A percentile compares a stretch with the other conserved stretches of the same genome.
phyloP scores from a whole-genome alignment of 2,329 filamentous ascomycete species.

The Alternaria solani region DNA sequence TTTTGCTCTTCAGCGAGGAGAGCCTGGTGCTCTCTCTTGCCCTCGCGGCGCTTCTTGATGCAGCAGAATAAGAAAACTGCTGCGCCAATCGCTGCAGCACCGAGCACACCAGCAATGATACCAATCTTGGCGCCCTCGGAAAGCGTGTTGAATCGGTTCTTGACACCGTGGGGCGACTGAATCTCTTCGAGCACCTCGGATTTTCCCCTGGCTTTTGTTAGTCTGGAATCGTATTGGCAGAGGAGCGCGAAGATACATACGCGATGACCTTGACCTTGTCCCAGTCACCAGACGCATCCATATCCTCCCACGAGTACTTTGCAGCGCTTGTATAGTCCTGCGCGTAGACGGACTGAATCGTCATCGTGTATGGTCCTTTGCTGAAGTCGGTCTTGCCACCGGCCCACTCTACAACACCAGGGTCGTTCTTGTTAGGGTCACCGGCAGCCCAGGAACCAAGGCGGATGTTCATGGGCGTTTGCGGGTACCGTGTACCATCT shows the following conservation, averaged over 20 bases:
- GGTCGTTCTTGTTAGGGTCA: constrained; percentile 54
- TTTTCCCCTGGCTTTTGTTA: constrained; percentile 40
- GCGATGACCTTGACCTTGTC: constrained; percentile 60
- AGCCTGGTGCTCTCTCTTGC: constrained; percentile 43
- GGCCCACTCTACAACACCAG: constrained; percentile 61
- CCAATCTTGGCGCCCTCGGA: constrained; percentile 45
- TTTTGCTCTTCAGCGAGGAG: constrained; percentile 47
- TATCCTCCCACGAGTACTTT: constrained; percentile 67
- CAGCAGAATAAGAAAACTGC: constrained; percentile 47
- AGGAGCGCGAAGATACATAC: constrained; percentile 38
- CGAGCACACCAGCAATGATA: constrained; percentile 43
- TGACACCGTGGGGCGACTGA: constrained; percentile 45
- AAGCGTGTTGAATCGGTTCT: constrained; percentile 47
- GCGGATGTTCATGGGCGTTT: constrained; percentile 77
- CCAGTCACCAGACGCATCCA: constrained; percentile 33
- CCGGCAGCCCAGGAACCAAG: constrained; percentile 73
- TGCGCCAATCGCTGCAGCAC: constrained; percentile 37
- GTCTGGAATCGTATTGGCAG: constrained; percentile 1
- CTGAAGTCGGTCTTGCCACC: constrained; percentile 73
- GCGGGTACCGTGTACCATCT: constrained; percentile 68
- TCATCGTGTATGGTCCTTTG: constrained; percentile 76
- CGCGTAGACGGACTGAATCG: constrained; percentile 68
- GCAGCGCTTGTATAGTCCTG: constrained; percentile 66
- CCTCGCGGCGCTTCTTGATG: constrained; percentile 51
- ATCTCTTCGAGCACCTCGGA: constrained; percentile 49